Evolutionary conservation across 495 filamentous ascomycete species (phyloP), one percentile per base, ranked within the genome.

Genomic region (Neurospora sp.): DNA sequence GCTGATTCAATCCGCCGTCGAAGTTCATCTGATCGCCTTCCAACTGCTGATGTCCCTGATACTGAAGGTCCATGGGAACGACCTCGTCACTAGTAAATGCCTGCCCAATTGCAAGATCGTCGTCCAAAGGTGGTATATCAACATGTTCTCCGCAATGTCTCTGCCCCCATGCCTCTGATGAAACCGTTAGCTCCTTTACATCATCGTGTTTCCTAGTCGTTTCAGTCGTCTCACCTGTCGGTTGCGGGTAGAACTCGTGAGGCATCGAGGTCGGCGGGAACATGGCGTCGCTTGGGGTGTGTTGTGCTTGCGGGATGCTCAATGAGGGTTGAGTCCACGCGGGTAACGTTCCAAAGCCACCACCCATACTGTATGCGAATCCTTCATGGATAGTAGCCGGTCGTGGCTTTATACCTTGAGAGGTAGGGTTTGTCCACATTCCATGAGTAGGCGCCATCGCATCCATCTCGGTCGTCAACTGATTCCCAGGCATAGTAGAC

Each of bases 331-430:
- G 81, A 73, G 85, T 87, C 87, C 87, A 89, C 12, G 87, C 84
- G 39, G 86, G 81, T 70, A 88, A 74, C 0, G 83, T 78, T 37
- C 82, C 80, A 59, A 83, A 88, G 20, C 85, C 83, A 46, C 85
- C 86, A 31, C 83, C 81, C 70, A 88, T 80, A 74, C 86, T 87
- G 72, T 86, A 89, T 48, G 85, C 85, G 75, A 89, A 89, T 46
- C 84, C 85, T 78, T 89, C 87, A 71, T 88, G 86, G 72, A 89
- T 88, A 48, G 86, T 88, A 44, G 86, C 85, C 44, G 87, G 85
- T 38, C 87, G 81, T 39, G 86, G 84, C 65, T 82, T 81, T 72
- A 83, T 74, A 74, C 79, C 77, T 69, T 86, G 83, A 35, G 83
- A 77, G 18, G 81, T 77, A 20, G 83, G 81, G 68, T 82, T 82